Percentiles rank a stretch among this genome's conserved stretches.
Conservation (phyloP, 495 filamentous ascomycete genomes). For the Daldinia concentrica region DNA sequence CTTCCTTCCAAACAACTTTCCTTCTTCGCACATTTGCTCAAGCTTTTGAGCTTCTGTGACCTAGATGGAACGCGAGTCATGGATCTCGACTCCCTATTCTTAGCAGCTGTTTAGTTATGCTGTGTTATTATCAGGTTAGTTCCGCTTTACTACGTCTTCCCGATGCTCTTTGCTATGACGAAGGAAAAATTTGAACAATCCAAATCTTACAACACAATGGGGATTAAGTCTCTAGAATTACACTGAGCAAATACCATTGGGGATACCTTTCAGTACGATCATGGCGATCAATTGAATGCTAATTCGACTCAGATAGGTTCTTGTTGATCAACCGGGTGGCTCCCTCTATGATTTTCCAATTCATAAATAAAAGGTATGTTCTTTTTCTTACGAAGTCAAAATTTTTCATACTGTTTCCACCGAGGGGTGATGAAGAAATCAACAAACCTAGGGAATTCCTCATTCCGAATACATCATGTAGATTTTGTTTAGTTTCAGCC, state of each 20-base stretch:
- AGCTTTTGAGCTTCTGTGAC: background rate
- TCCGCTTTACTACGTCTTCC: conserved; percentile 9
- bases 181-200: conserved; percentile 73
- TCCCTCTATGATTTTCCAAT: background rate
- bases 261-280: background rate
- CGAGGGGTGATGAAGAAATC: conserved; percentile 85
- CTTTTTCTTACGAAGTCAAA: conserved; percentile 13
- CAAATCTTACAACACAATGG: conserved; percentile 79
- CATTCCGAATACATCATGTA: conserved; percentile 90
- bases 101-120: conserved; percentile 13
- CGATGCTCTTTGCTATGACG: conserved; percentile 61
- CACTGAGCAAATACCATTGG: conserved; percentile 63
- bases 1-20: conserved; percentile 16
- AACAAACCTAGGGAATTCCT: conserved; percentile 91
- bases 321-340: background rate
- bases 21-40: background rate
- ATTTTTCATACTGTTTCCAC: background rate
- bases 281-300: conserved; percentile 5
- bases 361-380: conserved; percentile 40
- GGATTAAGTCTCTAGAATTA: conserved; percentile 75
- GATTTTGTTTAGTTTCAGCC: conserved; percentile 97
- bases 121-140: conserved; percentile 31
- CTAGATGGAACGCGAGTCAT: background rate
- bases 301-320: conserved; percentile 16
- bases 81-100: background rate